Conservation (phyloP, 1,284 basidiomycete genomes). For the Naganishia liquefaciens region DNA sequence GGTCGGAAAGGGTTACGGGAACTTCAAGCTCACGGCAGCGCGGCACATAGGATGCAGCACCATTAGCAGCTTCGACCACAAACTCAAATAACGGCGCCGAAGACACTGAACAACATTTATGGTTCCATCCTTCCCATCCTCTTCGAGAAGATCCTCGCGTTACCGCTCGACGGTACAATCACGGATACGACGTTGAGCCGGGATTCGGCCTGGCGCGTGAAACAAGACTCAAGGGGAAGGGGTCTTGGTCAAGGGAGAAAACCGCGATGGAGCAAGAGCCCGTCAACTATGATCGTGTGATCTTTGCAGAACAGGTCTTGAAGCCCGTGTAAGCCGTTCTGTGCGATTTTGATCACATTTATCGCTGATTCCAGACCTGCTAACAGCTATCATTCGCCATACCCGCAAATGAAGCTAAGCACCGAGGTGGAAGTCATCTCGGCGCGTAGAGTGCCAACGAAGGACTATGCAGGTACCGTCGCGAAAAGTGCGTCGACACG, state of each 20-base stretch:
- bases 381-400: constrained; percentile 17
- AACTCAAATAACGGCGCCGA: no score
- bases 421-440: not conserved
- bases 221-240: not conserved
- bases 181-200: constrained; percentile 21
- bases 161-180: constrained; percentile 19
- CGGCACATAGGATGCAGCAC: not conserved
- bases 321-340: constrained; percentile 10
- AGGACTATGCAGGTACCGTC: not conserved
- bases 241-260: constrained; percentile 1
- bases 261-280: not conserved
- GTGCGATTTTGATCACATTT: not conserved
- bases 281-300: constrained; percentile 16
- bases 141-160: constrained; percentile 20
- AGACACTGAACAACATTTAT: not conserved
- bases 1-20: no score
- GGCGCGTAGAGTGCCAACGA: not conserved
- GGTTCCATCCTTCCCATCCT: constrained; percentile 24
- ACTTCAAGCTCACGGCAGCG: no score
- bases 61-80: not conserved
- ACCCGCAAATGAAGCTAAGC: constrained; percentile 12
- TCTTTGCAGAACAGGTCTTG: constrained; percentile 20
- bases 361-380: not conserved
- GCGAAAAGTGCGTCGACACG: not conserved
- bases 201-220: not conserved